Conservation (phyloP, 2,329 filamentous ascomycete genomes). For the Venturiaceae sp. region DNA sequence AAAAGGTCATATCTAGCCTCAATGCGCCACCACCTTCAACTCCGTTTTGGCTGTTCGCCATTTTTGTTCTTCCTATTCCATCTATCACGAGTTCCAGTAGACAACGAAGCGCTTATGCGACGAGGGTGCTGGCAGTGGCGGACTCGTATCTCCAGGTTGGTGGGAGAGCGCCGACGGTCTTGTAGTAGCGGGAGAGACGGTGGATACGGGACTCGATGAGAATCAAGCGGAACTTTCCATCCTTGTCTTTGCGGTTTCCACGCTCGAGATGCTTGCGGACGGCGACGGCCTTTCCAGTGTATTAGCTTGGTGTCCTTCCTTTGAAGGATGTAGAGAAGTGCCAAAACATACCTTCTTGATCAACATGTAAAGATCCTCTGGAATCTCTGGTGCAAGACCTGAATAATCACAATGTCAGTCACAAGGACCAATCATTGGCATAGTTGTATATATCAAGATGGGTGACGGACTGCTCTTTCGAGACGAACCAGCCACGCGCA, state of each 20-base stretch:
- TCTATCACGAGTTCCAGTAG: neutral
- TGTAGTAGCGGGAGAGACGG: slow-evolving; percentile 99
- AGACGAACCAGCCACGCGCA: neutral
- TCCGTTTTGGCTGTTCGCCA: neutral
- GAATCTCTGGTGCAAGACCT: slow-evolving; percentile 98
- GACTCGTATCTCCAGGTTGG: slow-evolving; percentile 99
- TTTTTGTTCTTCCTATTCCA: neutral
- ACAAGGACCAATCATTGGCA: slow-evolving; percentile 79
- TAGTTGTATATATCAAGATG: slow-evolving; percentile 9
- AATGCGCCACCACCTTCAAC: neutral
- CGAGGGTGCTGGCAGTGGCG: slow-evolving; percentile 88
- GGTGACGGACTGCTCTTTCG: neutral
- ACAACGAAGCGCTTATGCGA: slow-evolving; percentile 54
- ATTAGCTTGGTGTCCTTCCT: neutral
- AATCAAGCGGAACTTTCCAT: slow-evolving; percentile 99
- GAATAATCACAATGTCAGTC: slow-evolving; percentile 87
- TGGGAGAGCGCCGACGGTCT: slow-evolving; percentile 74
- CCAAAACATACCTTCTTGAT: slow-evolving; percentile 90
- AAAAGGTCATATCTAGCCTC: neutral
- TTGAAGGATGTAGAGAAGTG: neutral
- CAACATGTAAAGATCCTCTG: slow-evolving; percentile 99
- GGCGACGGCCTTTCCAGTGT: slow-evolving; percentile 62
- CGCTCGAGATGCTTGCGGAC: slow-evolving; percentile 99
- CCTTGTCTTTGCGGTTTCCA: slow-evolving; percentile 97
- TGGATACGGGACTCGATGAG: slow-evolving; percentile 99